These are phyloP conservation scores for Triticum dicoccoides DNA, from an alignment of 176 grass and related monocot species.

Conservation along the genomic window DNA sequence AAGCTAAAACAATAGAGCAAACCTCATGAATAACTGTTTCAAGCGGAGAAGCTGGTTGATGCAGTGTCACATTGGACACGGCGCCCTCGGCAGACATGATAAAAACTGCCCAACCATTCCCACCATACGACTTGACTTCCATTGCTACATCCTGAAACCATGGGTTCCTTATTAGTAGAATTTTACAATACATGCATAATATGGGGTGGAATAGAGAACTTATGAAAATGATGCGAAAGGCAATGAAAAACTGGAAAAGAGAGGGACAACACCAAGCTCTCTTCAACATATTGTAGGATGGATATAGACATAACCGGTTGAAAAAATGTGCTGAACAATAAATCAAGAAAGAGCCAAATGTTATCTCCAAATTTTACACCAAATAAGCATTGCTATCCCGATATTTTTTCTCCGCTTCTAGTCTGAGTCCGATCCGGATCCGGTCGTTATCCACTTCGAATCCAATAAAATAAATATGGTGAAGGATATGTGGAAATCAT, in stretches of 20 bases:
- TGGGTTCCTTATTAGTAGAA: slow-evolving; percentile 23
- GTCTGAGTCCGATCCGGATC: too few relatives aligned
- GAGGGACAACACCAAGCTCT: neutral
- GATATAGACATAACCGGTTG: neutral
- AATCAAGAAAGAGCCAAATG: too few relatives aligned
- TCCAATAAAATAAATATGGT: too few relatives aligned
- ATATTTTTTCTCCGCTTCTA: too few relatives aligned
- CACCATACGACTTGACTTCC: slow-evolving; percentile 52
- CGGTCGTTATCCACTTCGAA: too few relatives aligned
- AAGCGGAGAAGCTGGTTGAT: slow-evolving; percentile 35
- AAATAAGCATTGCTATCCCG: too few relatives aligned
- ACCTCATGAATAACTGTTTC: slow-evolving; percentile 67
- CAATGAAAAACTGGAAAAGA: neutral
- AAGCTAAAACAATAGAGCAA: slow-evolving; percentile 8
- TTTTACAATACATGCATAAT: neutral
- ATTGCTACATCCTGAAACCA: slow-evolving; percentile 57
- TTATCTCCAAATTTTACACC: too few relatives aligned
- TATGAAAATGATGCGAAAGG: neutral
- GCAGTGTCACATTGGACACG: slow-evolving; percentile 61
- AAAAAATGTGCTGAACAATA: neutral
- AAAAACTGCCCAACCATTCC: slow-evolving; percentile 60
- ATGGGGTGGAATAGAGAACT: neutral
- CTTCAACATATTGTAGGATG: neutral
- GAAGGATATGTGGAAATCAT: too few relatives aligned
- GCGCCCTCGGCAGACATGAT: slow-evolving; percentile 65